These are phyloP conservation scores for Pseudozyma thailandica DNA, from an alignment of 1,284 basidiomycete species.

Conservation along the genomic window DNA sequence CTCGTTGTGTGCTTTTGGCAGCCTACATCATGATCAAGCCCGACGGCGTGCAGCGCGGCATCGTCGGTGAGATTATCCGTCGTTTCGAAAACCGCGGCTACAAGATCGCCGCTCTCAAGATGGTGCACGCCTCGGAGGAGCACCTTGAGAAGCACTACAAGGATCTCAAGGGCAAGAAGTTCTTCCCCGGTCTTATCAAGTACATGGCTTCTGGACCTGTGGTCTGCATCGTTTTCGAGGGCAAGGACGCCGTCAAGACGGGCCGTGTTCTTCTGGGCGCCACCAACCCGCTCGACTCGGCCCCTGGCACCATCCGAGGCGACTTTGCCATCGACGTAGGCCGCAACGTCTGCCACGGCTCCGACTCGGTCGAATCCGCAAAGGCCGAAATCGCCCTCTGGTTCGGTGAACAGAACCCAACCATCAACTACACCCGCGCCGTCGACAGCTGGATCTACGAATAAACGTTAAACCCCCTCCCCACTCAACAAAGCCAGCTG, in stretches of 20 bases:
- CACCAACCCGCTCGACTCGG: conserved; percentile 93
- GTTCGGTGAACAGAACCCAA: conserved; percentile 66
- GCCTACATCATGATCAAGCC: conserved; percentile 68
- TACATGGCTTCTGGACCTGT: conserved; percentile 89
- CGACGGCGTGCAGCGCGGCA: conserved; percentile 65
- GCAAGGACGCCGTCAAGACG: conserved; percentile 74
- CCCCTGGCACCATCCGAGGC: conserved; percentile 71
- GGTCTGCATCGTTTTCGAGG: conserved; percentile 96
- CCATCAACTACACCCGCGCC: conserved; percentile 62
- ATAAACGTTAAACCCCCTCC: conserved; percentile 13
- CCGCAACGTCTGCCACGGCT: conserved; percentile 75
- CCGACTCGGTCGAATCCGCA: conserved; percentile 73
- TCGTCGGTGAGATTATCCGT: conserved; percentile 66
- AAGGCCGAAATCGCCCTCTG: conserved; percentile 68
- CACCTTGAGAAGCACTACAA: conserved; percentile 68
- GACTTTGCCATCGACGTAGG: conserved; percentile 82
- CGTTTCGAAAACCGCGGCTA: conserved; percentile 66
- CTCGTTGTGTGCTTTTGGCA: conserved; percentile 9
- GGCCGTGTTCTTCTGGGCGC: conserved; percentile 94
- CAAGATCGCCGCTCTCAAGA: conserved; percentile 66
- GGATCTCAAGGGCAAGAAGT: conserved; percentile 68
- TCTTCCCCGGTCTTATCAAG: conserved; percentile 68
- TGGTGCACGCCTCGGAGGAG: conserved; percentile 64
- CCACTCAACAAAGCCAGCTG: background rate
- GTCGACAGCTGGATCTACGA: conserved; percentile 67